phyloP scores from a whole-genome alignment of 2,329 filamentous ascomycete species.

The Bisporella sp. region DNA sequence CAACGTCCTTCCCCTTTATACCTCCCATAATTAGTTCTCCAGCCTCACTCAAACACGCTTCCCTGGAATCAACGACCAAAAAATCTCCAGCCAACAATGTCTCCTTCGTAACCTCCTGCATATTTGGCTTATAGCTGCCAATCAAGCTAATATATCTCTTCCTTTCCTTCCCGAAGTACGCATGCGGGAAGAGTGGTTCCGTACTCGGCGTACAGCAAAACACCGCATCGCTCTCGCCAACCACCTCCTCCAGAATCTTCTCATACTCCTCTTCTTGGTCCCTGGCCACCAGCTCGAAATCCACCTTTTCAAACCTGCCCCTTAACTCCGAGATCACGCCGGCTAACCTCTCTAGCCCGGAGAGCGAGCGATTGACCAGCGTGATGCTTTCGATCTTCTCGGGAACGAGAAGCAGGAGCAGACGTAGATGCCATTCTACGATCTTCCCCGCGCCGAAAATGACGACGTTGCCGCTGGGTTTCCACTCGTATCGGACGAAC shows the following conservation, averaged over 20 bases:
- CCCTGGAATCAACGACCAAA: not conserved
- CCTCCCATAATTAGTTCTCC: not conserved
- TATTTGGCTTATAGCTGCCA: not conserved
- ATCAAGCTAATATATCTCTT: not conserved
- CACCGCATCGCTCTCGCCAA: not conserved
- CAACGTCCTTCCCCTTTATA: not conserved
- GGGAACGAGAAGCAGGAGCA: not conserved
- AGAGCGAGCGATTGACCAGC: not conserved
- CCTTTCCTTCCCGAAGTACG: not conserved
- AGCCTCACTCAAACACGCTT: not conserved
- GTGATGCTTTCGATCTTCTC: not conserved
- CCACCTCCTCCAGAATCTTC: not conserved
- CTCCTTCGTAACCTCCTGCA: not conserved
- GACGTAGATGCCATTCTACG: not conserved
- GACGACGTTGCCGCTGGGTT: not conserved
- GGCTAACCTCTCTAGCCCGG: not conserved
- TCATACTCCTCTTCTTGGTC: not conserved
- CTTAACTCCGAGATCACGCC: not conserved
- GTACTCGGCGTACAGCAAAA: not conserved
- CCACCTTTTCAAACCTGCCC: not conserved
- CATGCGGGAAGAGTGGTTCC: not conserved
- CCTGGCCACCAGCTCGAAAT: not conserved
- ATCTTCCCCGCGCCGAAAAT: not conserved
- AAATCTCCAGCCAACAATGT: not conserved
- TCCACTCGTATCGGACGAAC: not conserved